Evolutionary conservation across 148 eudicot genomes (phyloP), one percentile per base, ranked within the genome.

Genomic region (Camellia sinensis): DNA sequence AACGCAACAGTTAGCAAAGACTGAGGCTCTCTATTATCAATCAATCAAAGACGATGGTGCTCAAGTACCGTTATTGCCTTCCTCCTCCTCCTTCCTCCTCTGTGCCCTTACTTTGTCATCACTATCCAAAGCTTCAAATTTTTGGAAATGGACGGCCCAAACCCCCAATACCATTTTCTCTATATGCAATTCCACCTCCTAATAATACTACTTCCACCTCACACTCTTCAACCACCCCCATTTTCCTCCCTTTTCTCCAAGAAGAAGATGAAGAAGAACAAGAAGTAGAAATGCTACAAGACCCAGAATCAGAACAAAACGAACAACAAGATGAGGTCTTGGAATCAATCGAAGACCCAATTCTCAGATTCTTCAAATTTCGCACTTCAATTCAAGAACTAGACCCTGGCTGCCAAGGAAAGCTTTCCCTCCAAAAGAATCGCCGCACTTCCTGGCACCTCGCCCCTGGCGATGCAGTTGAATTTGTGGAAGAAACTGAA

Each of bases 401-500:
- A 63, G 91, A 88, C 83, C 90, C 90, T 56, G 21, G 76, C 62
- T 79, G 75, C 3, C 83, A 89, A 87, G 92, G 97, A 81, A 89
- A 87, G 54, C 75, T 92, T 41, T 60, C 92, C 68, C 87, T 90
- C 41, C 88, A 86, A 21, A 89, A 72, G 71, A 90, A 90, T 79
- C 91, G 97, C 48, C 88, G 86, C 19, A 82, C 90, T 7, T 77
- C 92, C 4, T 92, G 97, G 98, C 92, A 88, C 61, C 84, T 94
- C 29, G 91, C 93, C 59, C 43, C 79, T n/a, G 40, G 41, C 41
- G 76, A 67, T n/a, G 50, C 57, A 3, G 52, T 71, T 62, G 78
- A 76, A 43, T 73, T 78, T 2, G 73, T 57, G 1, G 85, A 86
- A 22, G 89, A 88, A 82, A 54, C 48, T 41, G 87, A 82, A 46